Evolutionary conservation across 2,329 filamentous ascomycete species (phyloP), one percentile per base, ranked within the genome.

Genomic region (Stagonosporopsis cucurbitacearum): DNA sequence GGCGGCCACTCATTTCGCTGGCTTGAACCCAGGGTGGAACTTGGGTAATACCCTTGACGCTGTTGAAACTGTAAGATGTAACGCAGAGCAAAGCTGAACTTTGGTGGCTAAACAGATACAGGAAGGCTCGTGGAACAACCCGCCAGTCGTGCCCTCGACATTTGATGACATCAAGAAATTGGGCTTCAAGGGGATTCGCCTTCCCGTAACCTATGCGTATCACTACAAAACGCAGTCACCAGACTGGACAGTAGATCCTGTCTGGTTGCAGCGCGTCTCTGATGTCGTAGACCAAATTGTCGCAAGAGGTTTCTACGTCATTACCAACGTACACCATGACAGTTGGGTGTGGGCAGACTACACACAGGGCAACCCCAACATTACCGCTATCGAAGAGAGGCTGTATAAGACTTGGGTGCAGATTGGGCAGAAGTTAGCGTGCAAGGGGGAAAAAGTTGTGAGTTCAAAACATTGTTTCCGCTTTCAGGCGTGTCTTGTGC

Each of bases 251-350:
- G 79, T 87, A 19, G 79, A 86, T 58, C 65, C 79, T 0, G 71
- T 71, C 0, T 87, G 84, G 84, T 76, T 87, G 39, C 77, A 84
- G 53, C 77, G 85, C 11, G 84, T 87, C 1, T 81, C 80, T 1
- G 80, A 83, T 28, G 84, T 87, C 1, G 73, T 87, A 9, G 83
- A 86, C 59, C 80, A 82, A 79, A 79, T 84, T 6, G 78, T 82
- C 0, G 71, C 77, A 2, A 76, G 79, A 1, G 82, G 77, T 2
- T 69, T 87, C 4, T 83, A 81, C 54, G 80, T 80, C 0, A 75
- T 87, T 23, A 79, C 86, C 12, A 85, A 87, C 57, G 81, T 84
- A 6, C 85, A 87, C 58, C 84, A 87, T 54, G 84, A 88, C 61
- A 82, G 80, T 9, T 85, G 80, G 82, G 75, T 78, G 22, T 87